phyloP scores from a whole-genome alignment of 2,329 filamentous ascomycete species.

The Neonectria sp. region DNA sequence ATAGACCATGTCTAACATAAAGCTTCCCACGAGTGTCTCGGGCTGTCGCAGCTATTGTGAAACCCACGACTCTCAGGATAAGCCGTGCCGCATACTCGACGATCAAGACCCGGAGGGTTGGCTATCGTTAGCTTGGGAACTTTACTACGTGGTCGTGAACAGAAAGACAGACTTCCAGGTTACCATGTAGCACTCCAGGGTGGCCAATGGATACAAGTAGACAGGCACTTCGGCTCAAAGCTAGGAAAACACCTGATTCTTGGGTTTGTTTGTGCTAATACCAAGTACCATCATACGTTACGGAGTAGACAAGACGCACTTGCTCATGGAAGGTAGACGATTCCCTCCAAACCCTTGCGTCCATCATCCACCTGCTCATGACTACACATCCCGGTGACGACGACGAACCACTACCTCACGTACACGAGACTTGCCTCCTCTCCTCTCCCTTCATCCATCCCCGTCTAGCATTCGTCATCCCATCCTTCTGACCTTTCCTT shows the following conservation, averaged over 20 bases:
- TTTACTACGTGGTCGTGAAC: background rate
- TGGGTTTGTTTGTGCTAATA: background rate
- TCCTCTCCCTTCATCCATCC: constrained; percentile 9
- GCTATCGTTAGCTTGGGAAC: background rate
- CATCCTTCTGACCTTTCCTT: constrained; percentile 10
- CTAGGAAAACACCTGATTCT: background rate
- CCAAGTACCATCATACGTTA: background rate
- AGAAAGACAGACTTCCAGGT: background rate
- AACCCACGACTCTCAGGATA: background rate
- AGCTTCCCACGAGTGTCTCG: background rate
- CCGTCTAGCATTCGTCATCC: constrained; percentile 4
- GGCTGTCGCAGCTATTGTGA: background rate
- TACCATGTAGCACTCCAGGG: background rate
- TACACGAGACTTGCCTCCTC: background rate
- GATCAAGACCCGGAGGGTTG: background rate
- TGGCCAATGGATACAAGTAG: background rate
- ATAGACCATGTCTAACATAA: background rate
- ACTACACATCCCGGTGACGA: background rate
- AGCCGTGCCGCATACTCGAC: background rate
- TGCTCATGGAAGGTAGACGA: background rate
- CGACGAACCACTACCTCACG: background rate
- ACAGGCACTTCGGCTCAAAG: background rate
- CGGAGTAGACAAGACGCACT: background rate
- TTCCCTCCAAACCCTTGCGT: background rate
- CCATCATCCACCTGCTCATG: background rate